Evolutionary conservation across 441 rosid genomes (phyloP), one percentile per base, ranked within the genome.

Genomic region (Biscutella laevigata): DNA sequence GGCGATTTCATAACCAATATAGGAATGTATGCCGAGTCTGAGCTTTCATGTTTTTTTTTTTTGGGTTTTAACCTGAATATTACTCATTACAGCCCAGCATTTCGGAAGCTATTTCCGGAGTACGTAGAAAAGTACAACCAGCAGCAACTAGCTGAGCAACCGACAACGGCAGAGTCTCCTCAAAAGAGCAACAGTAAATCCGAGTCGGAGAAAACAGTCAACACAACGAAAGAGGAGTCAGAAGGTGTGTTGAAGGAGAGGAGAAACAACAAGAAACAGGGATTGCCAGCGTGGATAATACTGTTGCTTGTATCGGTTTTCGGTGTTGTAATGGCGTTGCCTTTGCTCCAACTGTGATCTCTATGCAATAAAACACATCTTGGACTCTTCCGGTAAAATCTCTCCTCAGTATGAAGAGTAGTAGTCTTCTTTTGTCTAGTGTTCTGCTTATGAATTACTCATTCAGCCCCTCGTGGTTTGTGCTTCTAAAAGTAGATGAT

Each of bases 241-340:
- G 71, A 46, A 2, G 67, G 40, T 60, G 58, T 7, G 7, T 6
- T 67, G 47, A 68, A 62, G 64, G 79, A 71, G 43, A 59, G 21
- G 33, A 59, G 63, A 66, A 75, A 74, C 71, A 79, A 83, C 64
- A 53, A 67, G 71, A 83, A 79, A 61, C 87, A 75, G 30, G 52
- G 76, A 14, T 71, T 88, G 19, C 95, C 99, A 2, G 76, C 94
- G 11, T 88, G 99, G 97, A 53, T 86, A 70, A 66, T 84, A 82
- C 29, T 92, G 46, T 57, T 88, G 69, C 84, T 92, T 65, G 74
- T 92, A 56, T 92, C 97, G 4, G 74, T 86, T 62, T 82, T 86
- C 32, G 95, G 99, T 25, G 55, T 88, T 11, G 91, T 88, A 43
- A 92, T 92, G 99, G 91, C 97, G 1, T 71, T 92, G 69, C 97